phyloP scores from a whole-genome alignment of 1,284 basidiomycete genomes.

The Pisolithus thermaeus region DNA sequence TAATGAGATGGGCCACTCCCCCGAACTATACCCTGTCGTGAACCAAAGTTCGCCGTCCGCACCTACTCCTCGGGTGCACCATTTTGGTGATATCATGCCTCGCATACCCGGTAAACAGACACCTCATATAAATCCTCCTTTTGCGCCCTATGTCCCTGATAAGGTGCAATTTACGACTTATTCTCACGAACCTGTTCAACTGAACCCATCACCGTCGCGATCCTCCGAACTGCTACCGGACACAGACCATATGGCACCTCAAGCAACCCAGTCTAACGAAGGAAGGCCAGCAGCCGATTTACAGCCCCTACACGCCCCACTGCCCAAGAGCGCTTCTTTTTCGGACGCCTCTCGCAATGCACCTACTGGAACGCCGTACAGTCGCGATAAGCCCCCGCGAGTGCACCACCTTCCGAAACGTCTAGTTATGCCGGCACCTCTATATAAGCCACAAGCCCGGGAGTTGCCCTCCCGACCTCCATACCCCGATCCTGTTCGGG shows the following conservation, averaged over 20 bases:
- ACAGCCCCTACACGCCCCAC: neutral
- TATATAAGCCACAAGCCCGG: constrained; percentile 28
- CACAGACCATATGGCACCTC: constrained; percentile 1
- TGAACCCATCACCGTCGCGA: constrained; percentile 7
- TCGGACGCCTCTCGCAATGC: constrained; percentile 6
- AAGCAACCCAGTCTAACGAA: neutral
- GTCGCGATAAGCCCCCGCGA: constrained; percentile 27
- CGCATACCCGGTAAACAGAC: constrained; percentile 4
- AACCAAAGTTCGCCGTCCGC: constrained; percentile 4
- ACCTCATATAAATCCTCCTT: constrained; percentile 6
- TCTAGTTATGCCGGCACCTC: constrained; percentile 62
- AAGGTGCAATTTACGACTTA: constrained; percentile 10
- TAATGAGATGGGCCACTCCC: constrained; percentile 1
- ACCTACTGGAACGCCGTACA: constrained; percentile 2
- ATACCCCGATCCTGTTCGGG: constrained; percentile 2
- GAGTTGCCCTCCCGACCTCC: constrained; percentile 3
- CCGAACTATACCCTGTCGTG: neutral
- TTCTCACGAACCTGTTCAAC: constrained; percentile 14
- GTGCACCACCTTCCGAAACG: constrained; percentile 48
- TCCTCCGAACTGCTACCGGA: constrained; percentile 6
- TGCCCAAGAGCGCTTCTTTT: constrained; percentile 10
- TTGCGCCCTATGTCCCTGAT: constrained; percentile 11
- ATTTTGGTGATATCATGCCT: constrained; percentile 7
- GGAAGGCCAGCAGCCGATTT: neutral
- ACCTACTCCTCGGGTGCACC: constrained; percentile 12